Base-by-base conservation (phyloP, 441 rosid species). In the Aleurites moluccanus region DNA sequence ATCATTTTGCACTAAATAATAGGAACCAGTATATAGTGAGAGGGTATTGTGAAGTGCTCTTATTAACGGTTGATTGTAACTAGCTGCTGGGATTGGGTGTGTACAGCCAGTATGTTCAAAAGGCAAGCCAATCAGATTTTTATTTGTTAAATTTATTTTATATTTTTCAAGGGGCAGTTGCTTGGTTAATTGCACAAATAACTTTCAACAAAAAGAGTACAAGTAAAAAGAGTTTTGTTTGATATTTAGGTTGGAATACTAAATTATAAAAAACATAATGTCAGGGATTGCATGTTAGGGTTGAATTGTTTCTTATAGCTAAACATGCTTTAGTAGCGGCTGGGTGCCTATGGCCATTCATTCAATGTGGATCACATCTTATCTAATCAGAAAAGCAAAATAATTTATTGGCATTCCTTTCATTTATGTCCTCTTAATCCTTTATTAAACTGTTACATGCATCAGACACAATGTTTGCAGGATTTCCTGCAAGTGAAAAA, bases 401-500 rank as follows among this genome's bases (percentile, higher is more conserved):
- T 23, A 18, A 9, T 59, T 59, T 2, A 25, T 11, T 59, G 15
- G 64, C 6, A 13, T 25, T 28, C 7, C 14, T 59, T 27, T 59
- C 20, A 25, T 27, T 14, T 59, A 11, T 33, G 7, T 20, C 7
- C 21, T 10, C 28, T 8, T 55, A 10, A 55, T 55, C 3, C n/a
- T 55, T 21, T 55, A 45, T 10, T 45, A 10, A 45, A 45, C 3
- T 11, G 11, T 45, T 35, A 35, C 6, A 6, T 45, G 0, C 38
- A 38, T 18, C 23, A 47, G 16, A 27, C n/a, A 6, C 40, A 14
- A 20, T 3, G 20, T 64, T 53, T 49, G 55, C 20, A 14, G 45
- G 33, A 21, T 64, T 71, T 71, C 28, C 69, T 45, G 38, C 20
- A 30, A 67, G 18, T 67, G 67, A 60, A 15, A n/a, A 66, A 6